Base-by-base conservation (phyloP, 306 rosid genomes). In the Datisca glomerata region DNA sequence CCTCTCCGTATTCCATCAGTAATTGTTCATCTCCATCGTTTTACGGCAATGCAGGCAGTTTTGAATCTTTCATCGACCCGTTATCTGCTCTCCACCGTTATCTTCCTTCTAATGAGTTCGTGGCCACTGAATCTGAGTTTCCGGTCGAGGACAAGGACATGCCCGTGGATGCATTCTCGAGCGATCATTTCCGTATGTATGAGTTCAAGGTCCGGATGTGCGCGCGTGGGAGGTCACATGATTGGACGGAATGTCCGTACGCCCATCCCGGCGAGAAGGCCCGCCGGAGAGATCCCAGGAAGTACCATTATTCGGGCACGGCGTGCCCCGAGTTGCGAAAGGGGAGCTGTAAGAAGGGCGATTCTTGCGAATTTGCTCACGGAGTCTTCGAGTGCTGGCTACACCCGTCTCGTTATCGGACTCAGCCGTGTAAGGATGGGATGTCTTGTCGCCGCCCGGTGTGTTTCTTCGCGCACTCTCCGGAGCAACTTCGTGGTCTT, bases 341-440 rank as follows among this genome's bases (percentile, higher is more conserved):
- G 25, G 94, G 89, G 0, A 61, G 22, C 48, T 87, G 97, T 65
- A 14, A 5, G 8, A 74, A 60, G 24, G 97, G 93, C 0, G 94
- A 87, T 47, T 55, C 73, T 0, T 87, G 97, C 35, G 75, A 76
- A 60, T 72, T 87, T 11, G 89, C 97, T 8, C 97, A 87, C 5
- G 97, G 97, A 22, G 92, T 87, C 2, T 87, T 87, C 13, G 97
- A 87, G 61, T 76, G 94, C 49, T 87, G 97, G 97, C 89, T 87
- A 3, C 97, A 87, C 36, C 97, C 97, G 2, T 57, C 80, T 14
- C 89, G 97, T 3, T 87, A 87, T 54, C 38, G 94, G 36, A 87
- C 97, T 8, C 94, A 83, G 47, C 81, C 81, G 1, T 87, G 97
- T 47, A 87, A 87, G 43, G 97, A 87, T 42, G 81, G 94, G 2